A percentile compares a stretch with the other conserved stretches of the same genome.
phyloP scores from a whole-genome alignment of 768 basidiomycete genomes.

The Lepiota brunneoincarnata region DNA sequence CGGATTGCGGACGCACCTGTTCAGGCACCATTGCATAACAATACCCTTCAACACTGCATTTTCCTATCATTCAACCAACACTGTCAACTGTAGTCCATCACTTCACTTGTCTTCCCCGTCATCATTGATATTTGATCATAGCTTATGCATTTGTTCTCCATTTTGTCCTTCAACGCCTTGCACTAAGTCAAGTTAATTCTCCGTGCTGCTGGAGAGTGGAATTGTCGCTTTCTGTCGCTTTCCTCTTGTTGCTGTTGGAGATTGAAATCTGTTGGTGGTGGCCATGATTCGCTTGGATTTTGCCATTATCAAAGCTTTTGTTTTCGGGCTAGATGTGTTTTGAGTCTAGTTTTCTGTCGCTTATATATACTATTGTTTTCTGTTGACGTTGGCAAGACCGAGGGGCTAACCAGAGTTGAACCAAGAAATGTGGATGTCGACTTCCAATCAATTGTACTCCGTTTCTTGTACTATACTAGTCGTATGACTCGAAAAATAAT shows the following conservation, averaged over 20 bases:
- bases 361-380: constrained; percentile 8
- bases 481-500: background rate
- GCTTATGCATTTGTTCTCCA: constrained; percentile 8
- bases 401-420: background rate
- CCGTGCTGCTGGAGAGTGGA: constrained; percentile 2
- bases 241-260: constrained; percentile 5
- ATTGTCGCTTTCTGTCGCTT: constrained; percentile 5
- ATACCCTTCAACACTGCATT: constrained; percentile 6
- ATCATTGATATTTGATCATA: constrained; percentile 12
- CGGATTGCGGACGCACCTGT: constrained; percentile 2
- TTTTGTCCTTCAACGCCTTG: constrained; percentile 2
- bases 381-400: background rate
- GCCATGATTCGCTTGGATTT: background rate
- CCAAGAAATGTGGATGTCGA: background rate
- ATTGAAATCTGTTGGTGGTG: background rate
- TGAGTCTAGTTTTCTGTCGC: background rate
- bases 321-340: constrained; percentile 10
- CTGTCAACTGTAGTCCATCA: constrained; percentile 12
- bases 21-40: constrained; percentile 6
- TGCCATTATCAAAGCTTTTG: constrained; percentile 2
- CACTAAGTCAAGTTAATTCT: constrained; percentile 5
- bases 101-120: constrained; percentile 5
- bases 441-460: background rate
- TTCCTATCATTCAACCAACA: constrained; percentile 12
- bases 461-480: background rate